Percentiles rank a stretch among this genome's conserved stretches.
These are phyloP conservation scores for Juglanconis oblonga DNA, from an alignment of 2,329 filamentous ascomycete genomes.

Conservation along the genomic window DNA sequence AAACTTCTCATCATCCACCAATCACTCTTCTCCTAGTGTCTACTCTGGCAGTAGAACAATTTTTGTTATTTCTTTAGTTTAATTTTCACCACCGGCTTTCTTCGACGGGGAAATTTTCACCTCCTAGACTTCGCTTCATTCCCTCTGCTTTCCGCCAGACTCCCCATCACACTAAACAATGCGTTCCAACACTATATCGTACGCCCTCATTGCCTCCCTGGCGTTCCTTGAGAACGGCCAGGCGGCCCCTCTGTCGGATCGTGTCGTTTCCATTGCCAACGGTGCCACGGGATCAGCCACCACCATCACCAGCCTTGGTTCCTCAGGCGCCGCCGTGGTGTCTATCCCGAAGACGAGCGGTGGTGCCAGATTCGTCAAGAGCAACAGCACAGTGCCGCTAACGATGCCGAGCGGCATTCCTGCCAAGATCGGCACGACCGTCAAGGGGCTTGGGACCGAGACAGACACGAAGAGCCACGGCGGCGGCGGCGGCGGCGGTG, in stretches of 20 bases:
- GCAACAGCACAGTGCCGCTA: too few species aligned
- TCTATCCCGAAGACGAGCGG: too few species aligned
- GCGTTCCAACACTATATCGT: not conserved
- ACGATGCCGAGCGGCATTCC: not conserved
- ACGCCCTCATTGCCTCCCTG: not conserved
- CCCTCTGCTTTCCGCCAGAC: not conserved
- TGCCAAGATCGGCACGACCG: not conserved
- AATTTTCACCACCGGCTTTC: not conserved
- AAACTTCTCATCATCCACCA: not conserved
- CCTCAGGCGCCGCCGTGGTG: too few species aligned
- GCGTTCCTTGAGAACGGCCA: not conserved
- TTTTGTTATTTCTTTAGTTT: not conserved
- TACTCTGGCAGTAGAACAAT: not conserved
- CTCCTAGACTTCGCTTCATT: not conserved
- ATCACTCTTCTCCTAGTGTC: not conserved
- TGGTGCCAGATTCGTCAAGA: too few species aligned
- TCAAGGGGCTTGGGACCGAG: not conserved
- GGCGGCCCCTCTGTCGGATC: not conserved
- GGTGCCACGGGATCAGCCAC: not conserved
- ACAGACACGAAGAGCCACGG: too few species aligned
- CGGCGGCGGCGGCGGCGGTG: too few species aligned
- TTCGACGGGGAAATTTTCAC: not conserved
- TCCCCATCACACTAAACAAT: not conserved
- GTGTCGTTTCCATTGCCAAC: not conserved
- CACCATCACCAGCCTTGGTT: not conserved